phyloP scores from a whole-genome alignment of 2,329 filamentous ascomycete genomes.

The Fusarium veterinarium region DNA sequence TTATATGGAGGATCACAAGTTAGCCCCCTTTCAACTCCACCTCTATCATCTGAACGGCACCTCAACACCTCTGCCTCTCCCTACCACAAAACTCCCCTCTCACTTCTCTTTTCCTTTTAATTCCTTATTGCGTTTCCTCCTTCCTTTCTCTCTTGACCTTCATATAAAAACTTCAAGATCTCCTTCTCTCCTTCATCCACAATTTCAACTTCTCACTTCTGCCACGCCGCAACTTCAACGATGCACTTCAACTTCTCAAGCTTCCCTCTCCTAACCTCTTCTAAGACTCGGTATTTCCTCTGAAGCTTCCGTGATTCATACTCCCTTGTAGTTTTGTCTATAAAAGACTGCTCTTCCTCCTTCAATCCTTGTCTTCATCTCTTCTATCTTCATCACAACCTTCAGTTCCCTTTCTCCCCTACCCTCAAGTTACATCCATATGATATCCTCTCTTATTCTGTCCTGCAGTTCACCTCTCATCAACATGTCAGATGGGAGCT shows the following conservation, averaged over 20 bases:
- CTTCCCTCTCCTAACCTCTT: background rate
- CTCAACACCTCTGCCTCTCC: conserved; percentile 2
- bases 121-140: background rate
- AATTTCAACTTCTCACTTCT: background rate
- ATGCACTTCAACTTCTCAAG: background rate
- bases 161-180: too few species aligned
- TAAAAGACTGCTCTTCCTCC: background rate
- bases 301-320: background rate
- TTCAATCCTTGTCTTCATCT: background rate
- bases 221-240: background rate
- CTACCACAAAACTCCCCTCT: background rate
- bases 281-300: background rate
- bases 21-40: conserved; percentile 7
- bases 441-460: background rate
- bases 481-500: conserved; percentile 20
- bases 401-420: background rate
- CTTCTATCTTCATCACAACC: background rate
- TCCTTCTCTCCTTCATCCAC: background rate
- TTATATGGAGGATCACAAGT: conserved; percentile 18
- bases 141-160: background rate
- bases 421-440: background rate
- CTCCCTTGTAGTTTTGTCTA: background rate
- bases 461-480: background rate
- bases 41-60: conserved; percentile 4
- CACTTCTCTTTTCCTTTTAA: background rate